A percentile compares a stretch with the other conserved stretches of the same genome.
phyloP scores from a whole-genome alignment of 2,329 filamentous ascomycete genomes.

The Exophiala mesophila region DNA sequence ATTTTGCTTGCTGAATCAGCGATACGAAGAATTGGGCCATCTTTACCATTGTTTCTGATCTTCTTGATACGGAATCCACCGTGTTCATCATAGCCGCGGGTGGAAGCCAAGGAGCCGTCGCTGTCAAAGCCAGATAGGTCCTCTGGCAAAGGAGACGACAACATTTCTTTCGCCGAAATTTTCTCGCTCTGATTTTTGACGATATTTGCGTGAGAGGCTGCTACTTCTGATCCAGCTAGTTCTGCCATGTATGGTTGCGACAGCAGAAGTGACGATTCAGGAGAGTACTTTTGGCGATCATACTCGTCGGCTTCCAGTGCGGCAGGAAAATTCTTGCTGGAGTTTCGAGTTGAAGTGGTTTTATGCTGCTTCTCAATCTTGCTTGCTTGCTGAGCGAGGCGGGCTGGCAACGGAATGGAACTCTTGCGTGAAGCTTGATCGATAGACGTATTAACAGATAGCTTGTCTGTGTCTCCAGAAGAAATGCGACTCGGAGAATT shows the following conservation, averaged over 20 bases:
- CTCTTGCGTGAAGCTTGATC: conserved; percentile 7
- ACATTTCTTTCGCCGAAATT: conserved; percentile 11
- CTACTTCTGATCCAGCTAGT: no score
- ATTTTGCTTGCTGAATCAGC: conserved; percentile 20
- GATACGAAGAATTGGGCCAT: conserved; percentile 22
- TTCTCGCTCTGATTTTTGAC: no score
- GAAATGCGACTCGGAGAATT: neutral
- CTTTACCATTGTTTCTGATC: conserved; percentile 6
- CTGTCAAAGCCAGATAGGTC: conserved; percentile 5
- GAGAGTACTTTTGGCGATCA: neutral
- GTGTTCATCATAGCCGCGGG: conserved; percentile 16
- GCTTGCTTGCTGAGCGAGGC: conserved; percentile 1
- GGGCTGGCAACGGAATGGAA: conserved; percentile 16
- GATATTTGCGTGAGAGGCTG: no score
- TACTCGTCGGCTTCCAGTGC: conserved; percentile 1
- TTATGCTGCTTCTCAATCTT: no score
- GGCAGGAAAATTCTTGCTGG: neutral
- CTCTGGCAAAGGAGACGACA: conserved; percentile 12
- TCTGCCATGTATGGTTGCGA: neutral
- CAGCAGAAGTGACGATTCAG: neutral
- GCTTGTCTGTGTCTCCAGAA: neutral
- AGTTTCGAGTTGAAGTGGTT: neutral
- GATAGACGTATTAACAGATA: neutral
- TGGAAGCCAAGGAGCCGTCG: conserved; percentile 5
- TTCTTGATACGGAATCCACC: conserved; percentile 19